A percentile compares a stretch with the other conserved stretches of the same genome.
Evolutionary conservation across 441 rosid species (phyloP).

Genomic region (Adansonia rubrostipa): DNA sequence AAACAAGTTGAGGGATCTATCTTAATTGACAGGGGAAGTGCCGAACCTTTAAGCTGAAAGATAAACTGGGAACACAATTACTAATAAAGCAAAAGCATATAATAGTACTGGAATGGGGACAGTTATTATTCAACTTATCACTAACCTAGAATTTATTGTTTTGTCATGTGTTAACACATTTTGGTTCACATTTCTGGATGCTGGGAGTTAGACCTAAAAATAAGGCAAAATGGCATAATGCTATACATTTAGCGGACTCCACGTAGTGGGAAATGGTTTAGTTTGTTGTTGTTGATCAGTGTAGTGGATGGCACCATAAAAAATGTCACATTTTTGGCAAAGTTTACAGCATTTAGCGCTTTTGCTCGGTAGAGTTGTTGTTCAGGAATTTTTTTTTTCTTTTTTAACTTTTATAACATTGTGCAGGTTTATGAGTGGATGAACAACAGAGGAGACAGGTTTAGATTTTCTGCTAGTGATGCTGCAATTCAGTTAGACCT

Average conservation of each 20-base stretch:
- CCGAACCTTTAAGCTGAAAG: not conserved
- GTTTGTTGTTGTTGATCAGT: not conserved
- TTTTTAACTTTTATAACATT: slow-evolving; percentile 1
- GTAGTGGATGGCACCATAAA: not conserved
- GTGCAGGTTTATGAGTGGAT: slow-evolving; percentile 88
- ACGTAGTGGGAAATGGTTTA: not conserved
- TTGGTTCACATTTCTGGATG: not conserved
- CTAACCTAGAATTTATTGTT: not conserved
- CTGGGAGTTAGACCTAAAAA: not conserved
- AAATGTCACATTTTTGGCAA: not conserved
- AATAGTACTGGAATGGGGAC: not conserved
- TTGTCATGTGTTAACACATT: not conserved
- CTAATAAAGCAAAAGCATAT: not conserved
- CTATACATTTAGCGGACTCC: not conserved
- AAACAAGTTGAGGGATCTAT: not conserved
- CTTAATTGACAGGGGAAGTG: not conserved
- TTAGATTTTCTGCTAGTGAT: slow-evolving; percentile 69
- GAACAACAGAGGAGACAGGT: slow-evolving; percentile 74
- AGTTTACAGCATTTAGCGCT: not conserved
- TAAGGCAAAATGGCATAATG: not conserved
- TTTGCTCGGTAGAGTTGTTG: not conserved
- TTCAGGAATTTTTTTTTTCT: not conserved
- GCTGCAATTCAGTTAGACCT: slow-evolving; percentile 92
- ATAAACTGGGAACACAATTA: not conserved
- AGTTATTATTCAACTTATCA: not conserved